phyloP scores from a whole-genome alignment of 2,329 filamentous ascomycete species.

The Penicillium psychrosexuale region DNA sequence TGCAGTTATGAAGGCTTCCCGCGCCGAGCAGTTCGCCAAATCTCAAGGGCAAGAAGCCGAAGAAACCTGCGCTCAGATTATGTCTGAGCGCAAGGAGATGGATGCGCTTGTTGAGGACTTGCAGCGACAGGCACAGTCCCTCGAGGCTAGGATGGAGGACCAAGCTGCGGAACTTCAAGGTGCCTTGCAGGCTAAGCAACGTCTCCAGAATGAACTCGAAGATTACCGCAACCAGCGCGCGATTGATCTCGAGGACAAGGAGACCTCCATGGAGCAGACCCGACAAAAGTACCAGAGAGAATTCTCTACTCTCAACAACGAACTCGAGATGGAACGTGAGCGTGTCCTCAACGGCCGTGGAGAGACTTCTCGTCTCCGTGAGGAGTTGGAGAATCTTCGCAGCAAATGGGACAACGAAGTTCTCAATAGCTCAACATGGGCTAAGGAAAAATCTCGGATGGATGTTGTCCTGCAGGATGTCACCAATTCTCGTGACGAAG shows the following conservation, averaged over 20 bases:
- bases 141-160: conserved; percentile 89
- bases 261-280: conserved; percentile 92
- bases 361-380: conserved; percentile 83
- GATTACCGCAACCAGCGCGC: conserved; percentile 94
- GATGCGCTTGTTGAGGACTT: conserved; percentile 84
- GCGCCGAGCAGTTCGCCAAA: conserved; percentile 92
- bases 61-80: conserved; percentile 82
- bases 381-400: conserved; percentile 90
- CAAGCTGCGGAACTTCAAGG: conserved; percentile 83
- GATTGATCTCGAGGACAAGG: conserved; percentile 95
- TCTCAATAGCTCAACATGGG: conserved; percentile 95
- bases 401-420: conserved; percentile 99
- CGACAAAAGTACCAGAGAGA: conserved; percentile 96
- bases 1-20: conserved; percentile 82
- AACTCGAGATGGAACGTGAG: conserved; percentile 89
- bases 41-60: conserved; percentile 86
- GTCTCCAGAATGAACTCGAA: conserved; percentile 93
- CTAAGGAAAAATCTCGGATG: conserved; percentile 91
- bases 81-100: conserved; percentile 89
- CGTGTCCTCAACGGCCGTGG: conserved; percentile 79
- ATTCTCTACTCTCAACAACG: conserved; percentile 81
- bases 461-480: conserved; percentile 88
- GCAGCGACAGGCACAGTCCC: conserved; percentile 81
- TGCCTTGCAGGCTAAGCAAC: conserved; percentile 83
- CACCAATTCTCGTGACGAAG: conserved; percentile 87